Percentiles rank a stretch among this genome's conserved stretches.
phyloP scores from a whole-genome alignment of 257 asterid genomes.

The Capsicum pubescens region DNA sequence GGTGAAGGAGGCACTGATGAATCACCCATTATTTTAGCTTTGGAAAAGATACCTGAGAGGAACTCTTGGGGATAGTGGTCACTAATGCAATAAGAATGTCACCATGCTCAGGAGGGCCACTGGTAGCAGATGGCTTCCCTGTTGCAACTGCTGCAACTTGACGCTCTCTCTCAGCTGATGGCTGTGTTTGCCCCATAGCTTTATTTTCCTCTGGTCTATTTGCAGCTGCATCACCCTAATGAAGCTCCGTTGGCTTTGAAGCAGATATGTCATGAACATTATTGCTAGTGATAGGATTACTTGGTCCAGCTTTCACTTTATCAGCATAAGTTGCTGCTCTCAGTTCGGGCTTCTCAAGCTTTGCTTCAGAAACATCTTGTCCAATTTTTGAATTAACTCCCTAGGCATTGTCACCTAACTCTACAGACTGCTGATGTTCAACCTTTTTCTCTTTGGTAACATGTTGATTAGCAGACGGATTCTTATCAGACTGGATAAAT shows the following conservation, averaged over 20 bases:
- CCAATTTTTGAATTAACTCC: conserved; percentile 35
- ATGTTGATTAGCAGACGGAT: conserved; percentile 39
- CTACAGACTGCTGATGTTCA: conserved; percentile 36
- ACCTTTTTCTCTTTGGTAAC: conserved; percentile 42
- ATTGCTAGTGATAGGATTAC: conserved; percentile 36
- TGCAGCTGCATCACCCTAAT: conserved; percentile 28
- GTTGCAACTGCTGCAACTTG: conserved; percentile 42
- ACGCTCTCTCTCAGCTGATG: conserved; percentile 41
- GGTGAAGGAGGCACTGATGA: conserved; percentile 45
- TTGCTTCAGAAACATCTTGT: conserved; percentile 45
- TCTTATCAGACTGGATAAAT: conserved; percentile 36
- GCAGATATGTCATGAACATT: conserved; percentile 43
- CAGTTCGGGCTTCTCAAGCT: conserved; percentile 43
- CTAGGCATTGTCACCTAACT: conserved; percentile 35
- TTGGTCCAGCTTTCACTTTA: conserved; percentile 42
- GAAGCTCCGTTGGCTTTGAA: conserved; percentile 29
- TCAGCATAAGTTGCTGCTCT: conserved; percentile 42
- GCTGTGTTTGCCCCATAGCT: conserved; percentile 36
- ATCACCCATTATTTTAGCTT: conserved; percentile 49
- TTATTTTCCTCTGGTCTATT: conserved; percentile 37
- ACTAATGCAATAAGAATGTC: conserved; percentile 72
- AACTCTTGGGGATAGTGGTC: conserved; percentile 88
- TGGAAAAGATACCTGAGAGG: conserved; percentile 75
- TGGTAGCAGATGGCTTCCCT: conserved; percentile 43
- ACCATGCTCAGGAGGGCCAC: conserved; percentile 46